phyloP scores from a whole-genome alignment of 2,329 filamentous ascomycete genomes.

The Mycocentrospora acerina region DNA sequence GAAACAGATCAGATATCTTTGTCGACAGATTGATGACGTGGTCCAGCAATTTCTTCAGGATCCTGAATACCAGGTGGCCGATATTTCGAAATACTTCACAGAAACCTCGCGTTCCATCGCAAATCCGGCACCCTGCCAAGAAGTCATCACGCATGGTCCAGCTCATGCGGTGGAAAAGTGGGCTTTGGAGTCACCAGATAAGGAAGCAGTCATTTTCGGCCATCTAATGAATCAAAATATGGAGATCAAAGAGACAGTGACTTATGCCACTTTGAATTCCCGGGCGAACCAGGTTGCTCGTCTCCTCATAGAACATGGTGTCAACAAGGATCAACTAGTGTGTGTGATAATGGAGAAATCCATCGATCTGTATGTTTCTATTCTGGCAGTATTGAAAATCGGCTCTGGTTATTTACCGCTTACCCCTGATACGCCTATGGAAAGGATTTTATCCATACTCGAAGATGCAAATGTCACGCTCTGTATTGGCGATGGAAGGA shows the following conservation, averaged over 20 bases:
- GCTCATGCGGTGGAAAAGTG: slow-evolving; percentile 56
- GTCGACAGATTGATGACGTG: slow-evolving; percentile 62
- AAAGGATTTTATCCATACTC: slow-evolving; percentile 64
- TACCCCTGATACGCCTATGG: slow-evolving; percentile 67
- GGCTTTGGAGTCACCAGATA: slow-evolving; percentile 52
- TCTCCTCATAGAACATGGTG: slow-evolving; percentile 52
- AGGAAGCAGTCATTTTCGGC: slow-evolving; percentile 66
- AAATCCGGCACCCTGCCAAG: slow-evolving; percentile 39
- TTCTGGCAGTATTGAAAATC: slow-evolving; percentile 72
- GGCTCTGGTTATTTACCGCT: slow-evolving; percentile 81
- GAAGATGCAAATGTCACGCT: slow-evolving; percentile 57
- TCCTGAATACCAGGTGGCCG: slow-evolving; percentile 35
- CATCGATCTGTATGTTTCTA: slow-evolving; percentile 67
- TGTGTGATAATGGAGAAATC: slow-evolving; percentile 79
- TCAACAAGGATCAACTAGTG: slow-evolving; percentile 60
- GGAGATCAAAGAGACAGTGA: slow-evolving; percentile 49
- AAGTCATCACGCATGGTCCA: slow-evolving; percentile 27
- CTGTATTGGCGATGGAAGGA: slow-evolving; percentile 45
- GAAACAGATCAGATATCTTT: slow-evolving; percentile 58
- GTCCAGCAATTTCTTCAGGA: slow-evolving; percentile 47
- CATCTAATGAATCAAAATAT: slow-evolving; percentile 44
- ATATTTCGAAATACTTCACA: slow-evolving; percentile 25
- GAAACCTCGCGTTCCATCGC: slow-evolving; percentile 40
- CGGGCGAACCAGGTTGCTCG: slow-evolving; percentile 66
- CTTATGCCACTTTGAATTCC: slow-evolving; percentile 66